Evolutionary conservation across 176 grass and related monocot species (phyloP).

Genomic region (Areca catechu): DNA sequence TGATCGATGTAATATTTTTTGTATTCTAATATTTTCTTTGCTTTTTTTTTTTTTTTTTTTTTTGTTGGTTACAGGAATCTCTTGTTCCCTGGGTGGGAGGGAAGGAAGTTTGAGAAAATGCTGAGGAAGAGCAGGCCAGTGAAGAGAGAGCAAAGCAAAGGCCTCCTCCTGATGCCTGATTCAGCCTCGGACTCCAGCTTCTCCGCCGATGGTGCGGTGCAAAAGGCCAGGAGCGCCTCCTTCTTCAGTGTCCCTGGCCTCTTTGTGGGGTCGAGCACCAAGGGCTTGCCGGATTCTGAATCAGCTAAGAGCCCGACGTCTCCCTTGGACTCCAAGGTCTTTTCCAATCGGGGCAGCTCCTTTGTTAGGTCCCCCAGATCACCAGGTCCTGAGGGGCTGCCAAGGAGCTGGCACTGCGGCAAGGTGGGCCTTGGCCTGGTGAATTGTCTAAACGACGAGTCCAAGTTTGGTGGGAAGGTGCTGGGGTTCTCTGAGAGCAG

Average conservation of each 20-base stretch:
- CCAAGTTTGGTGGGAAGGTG: slow-evolving; percentile 3
- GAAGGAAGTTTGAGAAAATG: slow-evolving; percentile 24
- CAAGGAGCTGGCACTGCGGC: slow-evolving; percentile 49
- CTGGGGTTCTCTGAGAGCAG: slow-evolving; percentile 21
- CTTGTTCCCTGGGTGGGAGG: background rate
- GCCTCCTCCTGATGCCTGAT: no score
- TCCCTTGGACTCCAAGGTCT: slow-evolving; percentile 68
- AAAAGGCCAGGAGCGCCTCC: slow-evolving; percentile 30
- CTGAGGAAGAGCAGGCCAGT: slow-evolving; percentile 30
- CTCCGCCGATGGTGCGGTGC: slow-evolving; percentile 11
- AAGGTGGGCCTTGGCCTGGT: slow-evolving; percentile 71
- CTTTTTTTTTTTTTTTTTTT: no score
- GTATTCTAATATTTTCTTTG: no score
- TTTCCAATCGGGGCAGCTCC: slow-evolving; percentile 13
- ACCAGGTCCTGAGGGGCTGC: slow-evolving; percentile 4
- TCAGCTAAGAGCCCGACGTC: slow-evolving; percentile 70
- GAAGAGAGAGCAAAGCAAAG: slow-evolving; percentile 14
- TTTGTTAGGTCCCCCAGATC: slow-evolving; percentile 44
- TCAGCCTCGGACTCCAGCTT: no score
- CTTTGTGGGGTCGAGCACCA: slow-evolving; percentile 58
- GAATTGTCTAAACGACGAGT: slow-evolving; percentile 34
- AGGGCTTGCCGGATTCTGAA: slow-evolving; percentile 41
- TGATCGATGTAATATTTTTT: no score
- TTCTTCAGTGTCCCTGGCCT: slow-evolving; percentile 58
- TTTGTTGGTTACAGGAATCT: no score